These are phyloP conservation scores for Dactylis glomerata DNA, from an alignment of 176 grass and related monocot species.

Conservation along the genomic window DNA sequence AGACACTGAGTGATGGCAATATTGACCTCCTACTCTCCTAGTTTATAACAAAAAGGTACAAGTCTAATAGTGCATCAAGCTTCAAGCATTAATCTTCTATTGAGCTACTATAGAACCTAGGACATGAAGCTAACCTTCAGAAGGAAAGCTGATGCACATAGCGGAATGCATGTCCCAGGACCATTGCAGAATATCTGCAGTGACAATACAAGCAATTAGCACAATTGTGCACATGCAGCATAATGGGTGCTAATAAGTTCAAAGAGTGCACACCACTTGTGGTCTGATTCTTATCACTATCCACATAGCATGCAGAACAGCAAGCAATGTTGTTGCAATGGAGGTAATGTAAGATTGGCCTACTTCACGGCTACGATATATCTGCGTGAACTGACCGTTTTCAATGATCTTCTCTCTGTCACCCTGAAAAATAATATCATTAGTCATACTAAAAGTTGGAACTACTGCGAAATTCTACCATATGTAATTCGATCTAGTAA, in stretches of 20 bases:
- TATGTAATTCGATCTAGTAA: too few species aligned
- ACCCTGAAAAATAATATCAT: conserved; percentile 38
- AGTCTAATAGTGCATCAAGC: not conserved
- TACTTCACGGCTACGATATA: conserved; percentile 95
- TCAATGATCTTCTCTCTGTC: conserved; percentile 27
- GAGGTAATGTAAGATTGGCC: conserved; percentile 93
- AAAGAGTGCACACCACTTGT: conserved; percentile 66
- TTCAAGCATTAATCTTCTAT: conserved; percentile 14
- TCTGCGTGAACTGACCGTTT: conserved; percentile 65
- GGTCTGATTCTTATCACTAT: conserved; percentile 77
- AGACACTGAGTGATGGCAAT: not conserved
- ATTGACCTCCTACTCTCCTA: not conserved
- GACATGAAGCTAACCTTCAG: conserved; percentile 60
- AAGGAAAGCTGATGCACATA: conserved; percentile 76
- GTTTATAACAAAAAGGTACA: not conserved
- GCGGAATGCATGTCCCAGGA: conserved; percentile 85
- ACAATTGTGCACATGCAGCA: conserved; percentile 9
- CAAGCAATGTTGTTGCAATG: conserved; percentile 72
- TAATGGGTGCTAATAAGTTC: conserved; percentile 16
- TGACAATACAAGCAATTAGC: conserved; percentile 26
- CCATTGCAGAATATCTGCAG: conserved; percentile 92
- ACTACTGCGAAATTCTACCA: not conserved
- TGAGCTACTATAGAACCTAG: not conserved
- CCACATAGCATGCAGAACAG: conserved; percentile 75
- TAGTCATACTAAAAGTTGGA: not conserved